phyloP scores from a whole-genome alignment of 306 rosid genomes.

The Prunus dulcis region DNA sequence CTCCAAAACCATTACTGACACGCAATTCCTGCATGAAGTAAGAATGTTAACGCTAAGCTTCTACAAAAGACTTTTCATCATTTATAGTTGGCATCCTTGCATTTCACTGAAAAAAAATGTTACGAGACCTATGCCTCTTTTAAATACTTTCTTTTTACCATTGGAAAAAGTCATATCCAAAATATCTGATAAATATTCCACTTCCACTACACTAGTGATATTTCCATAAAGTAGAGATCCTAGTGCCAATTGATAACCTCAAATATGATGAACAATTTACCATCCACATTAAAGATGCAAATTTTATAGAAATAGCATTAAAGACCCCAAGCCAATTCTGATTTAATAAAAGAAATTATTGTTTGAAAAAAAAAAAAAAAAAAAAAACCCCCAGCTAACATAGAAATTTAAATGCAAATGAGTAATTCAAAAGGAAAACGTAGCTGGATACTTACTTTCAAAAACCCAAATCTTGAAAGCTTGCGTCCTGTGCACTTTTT shows the following conservation, averaged over 20 bases:
- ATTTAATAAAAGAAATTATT: background rate
- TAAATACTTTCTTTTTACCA: background rate
- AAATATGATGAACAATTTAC: background rate
- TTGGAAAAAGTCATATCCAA: background rate
- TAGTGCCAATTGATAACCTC: background rate
- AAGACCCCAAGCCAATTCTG: background rate
- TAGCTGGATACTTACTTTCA: conserved; percentile 58
- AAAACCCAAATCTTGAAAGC: conserved; percentile 76
- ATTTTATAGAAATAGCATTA: background rate
- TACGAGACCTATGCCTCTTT: background rate
- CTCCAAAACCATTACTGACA: conserved; percentile 89
- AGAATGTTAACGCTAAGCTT: conserved; percentile 23
- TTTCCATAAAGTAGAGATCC: background rate
- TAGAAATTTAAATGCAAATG: conserved; percentile 1
- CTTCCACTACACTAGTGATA: background rate
- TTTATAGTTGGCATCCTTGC: background rate
- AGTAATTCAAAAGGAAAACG: background rate
- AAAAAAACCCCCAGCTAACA: too few relatives aligned
- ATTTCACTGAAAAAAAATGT: background rate
- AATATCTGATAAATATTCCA: background rate
- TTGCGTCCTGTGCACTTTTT: conserved; percentile 95
- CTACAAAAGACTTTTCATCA: background rate
- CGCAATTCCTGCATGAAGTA: conserved; percentile 82
- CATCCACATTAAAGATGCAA: background rate
- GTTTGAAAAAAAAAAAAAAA: background rate